Evolutionary conservation across 148 eudicot genomes (phyloP).

Genomic region (Persicaria maculosa): DNA sequence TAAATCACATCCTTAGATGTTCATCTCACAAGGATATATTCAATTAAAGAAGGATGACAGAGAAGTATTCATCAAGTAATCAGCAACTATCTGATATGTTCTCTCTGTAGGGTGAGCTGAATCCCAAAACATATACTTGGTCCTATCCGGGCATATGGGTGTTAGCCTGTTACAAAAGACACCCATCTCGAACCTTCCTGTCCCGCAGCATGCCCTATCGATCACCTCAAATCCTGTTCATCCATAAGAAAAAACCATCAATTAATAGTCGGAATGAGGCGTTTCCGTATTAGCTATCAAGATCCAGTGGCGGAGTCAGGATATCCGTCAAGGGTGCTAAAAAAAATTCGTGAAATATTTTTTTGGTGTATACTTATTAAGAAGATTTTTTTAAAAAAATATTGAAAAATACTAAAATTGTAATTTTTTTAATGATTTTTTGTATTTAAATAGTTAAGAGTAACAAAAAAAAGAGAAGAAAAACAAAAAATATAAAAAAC

Average conservation of each 20-base stretch:
- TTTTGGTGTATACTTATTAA: too few species aligned
- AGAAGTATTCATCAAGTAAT: background rate
- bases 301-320: too few species aligned
- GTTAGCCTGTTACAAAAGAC: background rate
- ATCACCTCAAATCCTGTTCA: slow-evolving; percentile 14
- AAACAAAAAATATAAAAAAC: too few species aligned
- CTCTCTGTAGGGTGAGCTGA: slow-evolving; percentile 19
- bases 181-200: slow-evolving; percentile 18
- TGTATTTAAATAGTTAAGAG: too few species aligned
- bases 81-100: background rate
- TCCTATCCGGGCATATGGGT: slow-evolving; percentile 8
- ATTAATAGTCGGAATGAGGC: background rate
- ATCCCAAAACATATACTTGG: slow-evolving; percentile 18
- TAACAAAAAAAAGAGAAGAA: too few species aligned
- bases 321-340: too few species aligned
- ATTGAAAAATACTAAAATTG: too few species aligned
- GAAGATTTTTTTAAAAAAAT: too few species aligned
- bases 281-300: background rate
- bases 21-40: background rate
- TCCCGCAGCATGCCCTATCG: slow-evolving; percentile 15
- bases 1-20: too few species aligned
- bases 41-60: slow-evolving; percentile 1
- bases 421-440: too few species aligned
- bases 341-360: too few species aligned
- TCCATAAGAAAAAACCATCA: background rate